Percentiles rank a stretch among this genome's conserved stretches.
phyloP scores from a whole-genome alignment of 306 rosid species.

The Ormosia semicastrata region DNA sequence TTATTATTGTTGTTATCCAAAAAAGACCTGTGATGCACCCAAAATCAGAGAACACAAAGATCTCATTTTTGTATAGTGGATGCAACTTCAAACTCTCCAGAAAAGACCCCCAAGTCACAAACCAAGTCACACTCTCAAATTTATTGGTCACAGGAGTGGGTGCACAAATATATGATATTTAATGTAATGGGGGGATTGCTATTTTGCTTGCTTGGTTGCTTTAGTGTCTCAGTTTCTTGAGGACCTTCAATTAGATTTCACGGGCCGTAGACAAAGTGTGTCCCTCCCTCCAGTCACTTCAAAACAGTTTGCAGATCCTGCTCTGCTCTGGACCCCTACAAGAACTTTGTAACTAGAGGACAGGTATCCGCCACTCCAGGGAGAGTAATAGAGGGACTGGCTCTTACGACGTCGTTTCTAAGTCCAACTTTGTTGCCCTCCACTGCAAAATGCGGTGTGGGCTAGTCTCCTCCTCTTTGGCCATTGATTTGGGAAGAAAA shows the following conservation, averaged over 20 bases:
- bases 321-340: constrained; percentile 47
- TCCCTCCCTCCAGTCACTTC: constrained; percentile 72
- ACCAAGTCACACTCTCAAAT: constrained; percentile 7
- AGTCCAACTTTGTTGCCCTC: constrained; percentile 3
- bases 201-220: constrained; percentile 7
- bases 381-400: not conserved
- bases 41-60: not conserved
- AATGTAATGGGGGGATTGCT: constrained; percentile 35
- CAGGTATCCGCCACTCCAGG: constrained; percentile 15
- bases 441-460: not conserved
- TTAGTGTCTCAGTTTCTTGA: constrained; percentile 26
- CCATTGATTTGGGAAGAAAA: not conserved
- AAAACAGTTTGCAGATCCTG: constrained; percentile 53
- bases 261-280: constrained; percentile 54
- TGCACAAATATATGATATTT: constrained; percentile 15
- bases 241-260: constrained; percentile 45
- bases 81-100: not conserved
- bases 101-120: constrained; percentile 19
- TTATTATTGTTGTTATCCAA: not conserved
- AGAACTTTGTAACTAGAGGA: constrained; percentile 1
- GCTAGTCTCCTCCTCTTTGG: not conserved
- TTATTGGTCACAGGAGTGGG: constrained; percentile 18
- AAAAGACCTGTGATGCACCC: constrained; percentile 17
- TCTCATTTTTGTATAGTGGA: constrained; percentile 33
- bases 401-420: constrained; percentile 34